Base-by-base conservation (phyloP, 1,284 basidiomycete genomes). In the Pyrrhoderma lamaoense region DNA sequence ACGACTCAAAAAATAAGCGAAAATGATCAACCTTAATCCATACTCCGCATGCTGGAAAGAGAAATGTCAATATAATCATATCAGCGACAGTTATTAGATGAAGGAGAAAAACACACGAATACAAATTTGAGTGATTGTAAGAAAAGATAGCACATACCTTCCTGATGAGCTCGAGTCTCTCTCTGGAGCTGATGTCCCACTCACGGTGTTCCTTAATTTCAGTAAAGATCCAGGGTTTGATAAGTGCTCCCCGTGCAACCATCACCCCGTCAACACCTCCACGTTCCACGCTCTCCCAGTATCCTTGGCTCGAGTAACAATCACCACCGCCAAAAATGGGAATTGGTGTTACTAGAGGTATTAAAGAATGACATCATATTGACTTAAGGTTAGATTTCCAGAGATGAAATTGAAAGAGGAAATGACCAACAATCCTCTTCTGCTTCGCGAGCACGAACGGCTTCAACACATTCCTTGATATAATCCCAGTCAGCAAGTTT, bases 261-360 rank as follows among this genome's bases (percentile, higher is more conserved):
- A 98, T 98, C 47, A 96, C 76, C 3, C 94, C 94, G 63, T 98
- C 94, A 0, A 96, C 93, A 9, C 87, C 85, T 18, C 80, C 84
- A 8, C 71, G 65, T 51, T 92, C 83, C 47, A 93, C 76, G 55
- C 83, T 81, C 36, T 81, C 73, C 77, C 89, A 88, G 64, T 94
- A 94, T 53, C 82, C 85, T 56, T 89, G 74, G 8, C 89, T 84
- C 3, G 90, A 93, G 69, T 89, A 98, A 58, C 87, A 90, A 64
- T 99, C 95, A 0, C 95, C 95, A 34, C 93, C 93, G 8, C 95
- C 95, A 60, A 96, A 97, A 39, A 99, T 91, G 0, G 95, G 94
- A 13, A 98, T 76, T 0, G 88, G 80, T 0, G 83, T 76, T 45
- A 96, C 87, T 90, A 50, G 22, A 57, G 34, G 47, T 35, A 50